Evolutionary conservation across 1,139 yeast species (phyloP).

Genomic region (Citeromyces hawaiiensis): DNA sequence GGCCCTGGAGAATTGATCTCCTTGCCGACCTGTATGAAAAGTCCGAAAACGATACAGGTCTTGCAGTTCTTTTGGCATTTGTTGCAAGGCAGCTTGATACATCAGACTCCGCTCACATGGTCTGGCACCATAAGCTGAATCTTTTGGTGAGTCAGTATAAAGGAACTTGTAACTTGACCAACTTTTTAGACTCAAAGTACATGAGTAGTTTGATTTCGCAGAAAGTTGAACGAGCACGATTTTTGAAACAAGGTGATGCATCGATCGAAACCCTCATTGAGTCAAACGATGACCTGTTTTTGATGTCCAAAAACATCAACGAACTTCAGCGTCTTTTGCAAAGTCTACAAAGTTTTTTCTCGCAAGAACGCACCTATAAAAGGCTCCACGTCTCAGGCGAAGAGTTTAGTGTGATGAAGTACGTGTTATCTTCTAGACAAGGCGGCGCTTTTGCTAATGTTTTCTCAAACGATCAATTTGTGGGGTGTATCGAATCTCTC

Average conservation of each 20-base stretch:
- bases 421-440: background rate
- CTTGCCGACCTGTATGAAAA: slow-evolving; percentile 11
- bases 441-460: background rate
- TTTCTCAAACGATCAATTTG: background rate
- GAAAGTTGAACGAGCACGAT: background rate
- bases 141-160: background rate
- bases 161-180: background rate
- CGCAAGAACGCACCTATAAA: background rate
- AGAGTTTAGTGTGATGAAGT: background rate
- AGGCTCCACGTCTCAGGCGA: background rate
- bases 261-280: background rate
- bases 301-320: background rate
- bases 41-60: slow-evolving; percentile 4
- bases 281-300: background rate
- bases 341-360: background rate
- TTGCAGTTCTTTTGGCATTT: background rate
- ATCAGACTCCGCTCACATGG: background rate
- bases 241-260: background rate
- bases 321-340: background rate
- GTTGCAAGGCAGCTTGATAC: background rate
- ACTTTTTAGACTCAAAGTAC: background rate
- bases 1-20: slow-evolving; percentile 10
- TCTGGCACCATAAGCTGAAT: background rate
- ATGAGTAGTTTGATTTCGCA: background rate
- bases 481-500: background rate